Evolutionary conservation across 2,329 filamentous ascomycete genomes (phyloP), one percentile per base, ranked within the genome.

Genomic region (Talaromyces sp.): DNA sequence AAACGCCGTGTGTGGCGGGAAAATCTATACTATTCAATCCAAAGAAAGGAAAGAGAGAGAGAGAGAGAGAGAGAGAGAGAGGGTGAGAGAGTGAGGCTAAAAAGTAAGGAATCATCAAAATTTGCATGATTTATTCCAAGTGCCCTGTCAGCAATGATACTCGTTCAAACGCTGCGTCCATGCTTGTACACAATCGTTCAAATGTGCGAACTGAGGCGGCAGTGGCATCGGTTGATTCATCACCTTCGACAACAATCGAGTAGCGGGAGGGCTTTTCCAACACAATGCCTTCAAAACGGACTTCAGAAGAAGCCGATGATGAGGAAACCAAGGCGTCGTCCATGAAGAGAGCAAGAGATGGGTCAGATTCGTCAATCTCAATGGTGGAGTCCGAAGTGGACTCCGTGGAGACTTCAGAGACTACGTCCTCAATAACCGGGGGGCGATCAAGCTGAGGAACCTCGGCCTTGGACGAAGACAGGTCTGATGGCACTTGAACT

Each of bases 241-340:
- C 40, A 16, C 14, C 64, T 47, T 72, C 80, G 60, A 89, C 83
- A 33, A 90, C 78, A n/a, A 92, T 81, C 66, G 89, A 85, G 68
- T 85, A 86, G 56, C 84, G 82, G 14, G 84, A 78, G 2, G 82
- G 76, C 81, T 93, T 93, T 68, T 89, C 87, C 1, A 83, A 72
- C 63, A 83, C 79, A 63, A 90, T 77, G 42, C 83, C 83, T 54
- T 82, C 82, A 61, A 80, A 78, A 12, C 68, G 62, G 12, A 69
- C 50, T 33, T 71, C 66, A 52, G 62, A 61, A 10, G 53, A 85
- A 82, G 65, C 83, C 74, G 65, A 80, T 72, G 63, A 76, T 72
- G 63, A 76, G 61, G 65, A 75, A 63, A 50, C 73, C 69, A 81
- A 81, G 14, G 50, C 12, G 10, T 78, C 76, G 69, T 87, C 83